phyloP scores from a whole-genome alignment of 164 flowering plant species.

The Protea cynaroides region DNA sequence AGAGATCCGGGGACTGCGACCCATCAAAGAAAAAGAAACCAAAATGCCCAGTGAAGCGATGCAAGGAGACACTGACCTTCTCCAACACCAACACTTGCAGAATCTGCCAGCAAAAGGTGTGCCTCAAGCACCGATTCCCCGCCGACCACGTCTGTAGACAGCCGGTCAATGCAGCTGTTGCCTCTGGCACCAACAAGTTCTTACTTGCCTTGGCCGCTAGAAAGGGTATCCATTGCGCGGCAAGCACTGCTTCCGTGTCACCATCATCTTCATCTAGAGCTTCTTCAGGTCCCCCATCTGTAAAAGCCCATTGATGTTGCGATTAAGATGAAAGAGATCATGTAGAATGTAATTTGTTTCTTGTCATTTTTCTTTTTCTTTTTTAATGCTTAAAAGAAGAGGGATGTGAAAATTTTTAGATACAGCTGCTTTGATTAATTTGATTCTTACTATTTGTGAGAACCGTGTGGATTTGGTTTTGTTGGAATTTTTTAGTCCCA shows the following conservation, averaged over 20 bases:
- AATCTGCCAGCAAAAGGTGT: constrained; percentile 53
- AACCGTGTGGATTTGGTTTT: not conserved
- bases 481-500: constrained; percentile 10
- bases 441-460: not conserved
- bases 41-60: constrained; percentile 57
- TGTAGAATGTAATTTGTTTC: too few species aligned
- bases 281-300: constrained; percentile 25
- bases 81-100: constrained; percentile 66
- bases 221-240: constrained; percentile 40
- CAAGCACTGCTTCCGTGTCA: not conserved
- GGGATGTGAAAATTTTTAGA: too few species aligned
- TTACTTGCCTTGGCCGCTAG: constrained; percentile 58
- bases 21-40: constrained; percentile 77
- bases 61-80: constrained; percentile 65
- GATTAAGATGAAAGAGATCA: too few species aligned
- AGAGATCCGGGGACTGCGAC: constrained; percentile 64
- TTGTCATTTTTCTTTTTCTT: too few species aligned
- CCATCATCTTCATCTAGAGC: constrained; percentile 8
- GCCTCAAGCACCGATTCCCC: constrained; percentile 78
- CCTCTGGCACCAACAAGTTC: constrained; percentile 27
- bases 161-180: constrained; percentile 4
- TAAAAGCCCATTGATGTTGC: constrained; percentile 38
- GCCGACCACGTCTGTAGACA: constrained; percentile 61
- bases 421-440: not conserved
- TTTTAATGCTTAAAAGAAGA: too few species aligned